These are phyloP conservation scores for Penicillium frequentans DNA, from an alignment of 2,329 filamentous ascomycete species.

Conservation along the genomic window DNA sequence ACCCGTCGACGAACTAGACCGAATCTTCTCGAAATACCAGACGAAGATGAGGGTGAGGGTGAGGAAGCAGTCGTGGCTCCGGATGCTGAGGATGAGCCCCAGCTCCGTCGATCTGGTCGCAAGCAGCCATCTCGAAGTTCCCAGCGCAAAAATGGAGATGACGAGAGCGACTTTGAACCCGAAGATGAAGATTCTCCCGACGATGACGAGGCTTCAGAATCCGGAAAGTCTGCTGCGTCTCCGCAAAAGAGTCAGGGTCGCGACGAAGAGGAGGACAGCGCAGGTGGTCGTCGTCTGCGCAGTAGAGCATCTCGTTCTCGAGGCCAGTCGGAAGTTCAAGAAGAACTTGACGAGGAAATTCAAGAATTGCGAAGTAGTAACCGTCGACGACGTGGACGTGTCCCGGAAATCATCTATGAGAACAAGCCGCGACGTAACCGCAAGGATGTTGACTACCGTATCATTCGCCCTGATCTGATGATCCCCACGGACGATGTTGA, in stretches of 20 bases:
- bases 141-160: slow-evolving; percentile 49
- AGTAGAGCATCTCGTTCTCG: slow-evolving; percentile 51
- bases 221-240: slow-evolving; percentile 47
- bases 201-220: slow-evolving; percentile 56
- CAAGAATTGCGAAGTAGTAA: slow-evolving; percentile 52
- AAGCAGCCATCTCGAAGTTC: slow-evolving; percentile 44
- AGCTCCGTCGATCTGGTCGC: slow-evolving; percentile 39
- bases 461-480: slow-evolving; percentile 71
- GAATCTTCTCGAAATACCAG: slow-evolving; percentile 19
- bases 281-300: slow-evolving; percentile 52
- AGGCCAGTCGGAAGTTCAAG: slow-evolving; percentile 48
- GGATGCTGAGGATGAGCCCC: slow-evolving; percentile 31
- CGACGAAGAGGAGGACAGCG: slow-evolving; percentile 50
- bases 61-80: slow-evolving; percentile 32
- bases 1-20: slow-evolving; percentile 44
- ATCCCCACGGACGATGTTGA: slow-evolving; percentile 74
- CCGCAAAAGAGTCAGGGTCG: slow-evolving; percentile 43
- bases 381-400: slow-evolving; percentile 35
- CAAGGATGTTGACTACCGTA: slow-evolving; percentile 80
- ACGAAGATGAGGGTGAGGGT: slow-evolving; percentile 17
- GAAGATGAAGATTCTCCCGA: slow-evolving; percentile 52
- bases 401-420: slow-evolving; percentile 27
- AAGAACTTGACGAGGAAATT: slow-evolving; percentile 61
- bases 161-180: slow-evolving; percentile 65
- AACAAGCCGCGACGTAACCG: slow-evolving; percentile 54